A percentile compares a stretch with the other conserved stretches of the same genome.
Evolutionary conservation across 805 yeast species (phyloP).

Genomic region (Jamesozyma lodderae): DNA sequence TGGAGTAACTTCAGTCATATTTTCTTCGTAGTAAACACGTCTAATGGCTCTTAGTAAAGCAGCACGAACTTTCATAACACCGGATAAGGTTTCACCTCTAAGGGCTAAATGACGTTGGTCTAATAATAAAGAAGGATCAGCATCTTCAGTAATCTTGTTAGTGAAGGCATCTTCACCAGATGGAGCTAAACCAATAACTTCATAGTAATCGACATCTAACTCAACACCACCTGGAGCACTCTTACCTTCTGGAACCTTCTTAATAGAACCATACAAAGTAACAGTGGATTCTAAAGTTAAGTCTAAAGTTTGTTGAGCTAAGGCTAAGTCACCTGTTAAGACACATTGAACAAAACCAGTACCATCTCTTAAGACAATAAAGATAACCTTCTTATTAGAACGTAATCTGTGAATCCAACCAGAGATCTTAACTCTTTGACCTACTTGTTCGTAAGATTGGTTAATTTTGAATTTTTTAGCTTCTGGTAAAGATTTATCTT

Average conservation of each 20-base stretch:
- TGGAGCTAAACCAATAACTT: slow-evolving; percentile 88
- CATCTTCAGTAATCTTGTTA: slow-evolving; percentile 86
- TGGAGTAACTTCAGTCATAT: slow-evolving; percentile 85
- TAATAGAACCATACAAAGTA: slow-evolving; percentile 67
- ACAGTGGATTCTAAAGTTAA: slow-evolving; percentile 86
- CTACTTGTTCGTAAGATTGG: slow-evolving; percentile 45
- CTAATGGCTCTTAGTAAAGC: slow-evolving; percentile 64
- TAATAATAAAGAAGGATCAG: slow-evolving; percentile 85
- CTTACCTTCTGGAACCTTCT: slow-evolving; percentile 89
- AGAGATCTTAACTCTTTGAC: slow-evolving; percentile 62
- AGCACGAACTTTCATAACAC: slow-evolving; percentile 93
- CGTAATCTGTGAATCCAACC: slow-evolving; percentile 98
- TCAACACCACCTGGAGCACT: slow-evolving; percentile 97
- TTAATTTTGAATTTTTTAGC: slow-evolving; percentile 63
- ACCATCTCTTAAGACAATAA: slow-evolving; percentile 91
- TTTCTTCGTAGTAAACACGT: slow-evolving; percentile 65
- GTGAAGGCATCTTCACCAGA: slow-evolving; percentile 91
- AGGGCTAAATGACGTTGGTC: slow-evolving; percentile 94
- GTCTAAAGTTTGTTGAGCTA: slow-evolving; percentile 74
- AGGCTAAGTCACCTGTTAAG: slow-evolving; percentile 82
- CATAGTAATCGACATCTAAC: slow-evolving; percentile 81
- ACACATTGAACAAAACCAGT: slow-evolving; percentile 85
- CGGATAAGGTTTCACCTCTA: slow-evolving; percentile 89
- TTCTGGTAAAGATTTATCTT: slow-evolving; percentile 63
- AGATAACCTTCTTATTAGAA: slow-evolving; percentile 83